Percentiles rank a stretch among this genome's conserved stretches.
Evolutionary conservation across 768 basidiomycete genomes (phyloP).

Genomic region (Royoungia palumana): DNA sequence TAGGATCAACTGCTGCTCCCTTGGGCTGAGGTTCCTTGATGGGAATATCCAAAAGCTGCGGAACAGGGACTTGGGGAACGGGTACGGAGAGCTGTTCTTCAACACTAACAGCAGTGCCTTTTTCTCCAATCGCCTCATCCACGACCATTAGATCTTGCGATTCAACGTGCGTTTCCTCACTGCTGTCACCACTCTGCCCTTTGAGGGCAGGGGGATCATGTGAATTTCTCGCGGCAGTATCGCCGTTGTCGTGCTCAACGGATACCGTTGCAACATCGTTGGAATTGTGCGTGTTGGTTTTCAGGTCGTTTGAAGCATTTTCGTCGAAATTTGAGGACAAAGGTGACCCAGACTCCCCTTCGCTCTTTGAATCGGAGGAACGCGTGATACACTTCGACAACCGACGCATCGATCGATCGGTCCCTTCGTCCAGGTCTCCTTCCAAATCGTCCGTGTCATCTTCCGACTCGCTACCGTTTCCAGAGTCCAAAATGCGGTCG

Average conservation of each 20-base stretch:
- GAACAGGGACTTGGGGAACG: neutral
- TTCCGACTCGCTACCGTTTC: slow-evolving; percentile 36
- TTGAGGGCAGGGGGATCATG: neutral
- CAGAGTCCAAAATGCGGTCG: slow-evolving; percentile 27
- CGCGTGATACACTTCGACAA: slow-evolving; percentile 30
- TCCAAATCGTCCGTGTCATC: slow-evolving; percentile 42
- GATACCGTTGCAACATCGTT: neutral
- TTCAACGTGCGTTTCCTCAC: slow-evolving; percentile 21
- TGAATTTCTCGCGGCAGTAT: slow-evolving; percentile 10
- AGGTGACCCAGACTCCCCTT: slow-evolving; percentile 22
- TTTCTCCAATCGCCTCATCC: slow-evolving; percentile 8
- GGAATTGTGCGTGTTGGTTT: slow-evolving; percentile 25
- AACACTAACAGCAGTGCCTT: neutral
- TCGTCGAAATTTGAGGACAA: slow-evolving; percentile 21
- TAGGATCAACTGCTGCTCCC: slow-evolving; percentile 19
- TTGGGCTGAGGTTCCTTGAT: neutral
- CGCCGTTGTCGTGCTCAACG: neutral
- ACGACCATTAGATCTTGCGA: slow-evolving; percentile 16
- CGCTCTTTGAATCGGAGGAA: slow-evolving; percentile 34
- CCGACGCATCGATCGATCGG: slow-evolving; percentile 32
- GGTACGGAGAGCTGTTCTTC: neutral
- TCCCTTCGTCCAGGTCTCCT: slow-evolving; percentile 37
- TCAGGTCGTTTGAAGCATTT: slow-evolving; percentile 31
- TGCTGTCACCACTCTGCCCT: slow-evolving; percentile 5
- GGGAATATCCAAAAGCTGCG: neutral